A percentile compares a stretch with the other conserved stretches of the same genome.
phyloP scores from a whole-genome alignment of 2,329 filamentous ascomycete species.

The Fusarium concolor region DNA sequence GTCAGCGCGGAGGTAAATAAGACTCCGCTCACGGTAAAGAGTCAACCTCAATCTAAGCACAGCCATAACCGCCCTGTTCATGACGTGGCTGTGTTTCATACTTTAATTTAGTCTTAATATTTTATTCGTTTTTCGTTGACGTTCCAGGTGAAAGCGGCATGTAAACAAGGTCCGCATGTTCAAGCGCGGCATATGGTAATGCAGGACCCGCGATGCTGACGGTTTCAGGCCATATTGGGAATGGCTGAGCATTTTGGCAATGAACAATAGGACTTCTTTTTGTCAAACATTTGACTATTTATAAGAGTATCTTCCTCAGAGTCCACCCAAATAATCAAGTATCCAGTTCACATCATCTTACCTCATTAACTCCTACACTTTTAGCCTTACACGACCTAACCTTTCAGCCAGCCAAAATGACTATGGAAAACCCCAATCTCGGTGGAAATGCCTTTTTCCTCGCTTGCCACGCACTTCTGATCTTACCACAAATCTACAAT shows the following conservation, averaged over 20 bases:
- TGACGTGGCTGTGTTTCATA: not conserved
- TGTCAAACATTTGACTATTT: not conserved
- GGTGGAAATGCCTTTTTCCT: slow-evolving; percentile 50
- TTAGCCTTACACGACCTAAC: not conserved
- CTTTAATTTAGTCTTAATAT: not conserved
- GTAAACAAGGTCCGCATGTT: not conserved
- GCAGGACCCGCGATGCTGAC: not conserved
- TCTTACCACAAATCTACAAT: slow-evolving; percentile 53
- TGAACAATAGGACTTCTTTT: not conserved
- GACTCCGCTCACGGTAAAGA: not conserved
- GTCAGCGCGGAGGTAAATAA: not conserved
- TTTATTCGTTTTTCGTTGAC: not conserved
- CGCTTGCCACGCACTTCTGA: slow-evolving; percentile 56
- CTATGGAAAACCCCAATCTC: slow-evolving; percentile 30
- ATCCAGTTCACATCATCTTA: too few species aligned
- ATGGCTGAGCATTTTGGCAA: not conserved
- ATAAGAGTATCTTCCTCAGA: not conserved
- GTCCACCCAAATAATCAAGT: too few species aligned
- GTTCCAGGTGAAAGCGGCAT: not conserved
- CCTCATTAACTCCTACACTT: not conserved
- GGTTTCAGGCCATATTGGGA: not conserved
- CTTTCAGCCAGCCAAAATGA: slow-evolving; percentile 3
- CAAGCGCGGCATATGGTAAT: not conserved
- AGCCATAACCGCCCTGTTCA: not conserved
- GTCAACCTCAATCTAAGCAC: not conserved